phyloP scores from a whole-genome alignment of 805 yeast species.

The Vanderwaltozyma yarrowii region DNA sequence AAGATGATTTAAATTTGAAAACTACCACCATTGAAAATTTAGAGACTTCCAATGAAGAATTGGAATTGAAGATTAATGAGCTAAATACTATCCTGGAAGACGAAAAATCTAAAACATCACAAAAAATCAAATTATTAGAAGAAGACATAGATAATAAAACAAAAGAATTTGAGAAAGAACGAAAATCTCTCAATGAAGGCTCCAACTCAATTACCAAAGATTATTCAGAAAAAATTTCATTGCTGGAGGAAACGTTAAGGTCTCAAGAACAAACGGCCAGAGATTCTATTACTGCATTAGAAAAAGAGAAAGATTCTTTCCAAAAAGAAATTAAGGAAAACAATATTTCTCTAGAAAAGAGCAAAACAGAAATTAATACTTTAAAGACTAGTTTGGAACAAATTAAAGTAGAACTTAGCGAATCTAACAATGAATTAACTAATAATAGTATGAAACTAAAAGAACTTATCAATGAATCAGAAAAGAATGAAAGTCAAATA shows the following conservation, averaged over 20 bases:
- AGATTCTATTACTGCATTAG: background rate
- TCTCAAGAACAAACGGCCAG: slow-evolving; percentile 4
- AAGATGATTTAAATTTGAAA: background rate
- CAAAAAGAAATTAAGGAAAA: no score
- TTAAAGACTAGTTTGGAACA: no score
- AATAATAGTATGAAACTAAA: no score
- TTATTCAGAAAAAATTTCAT: slow-evolving; percentile 36
- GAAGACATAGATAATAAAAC: slow-evolving; percentile 1
- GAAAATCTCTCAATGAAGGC: slow-evolving; percentile 36
- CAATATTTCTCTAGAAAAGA: no score
- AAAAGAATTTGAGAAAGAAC: slow-evolving; percentile 38
- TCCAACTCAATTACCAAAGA: slow-evolving; percentile 42
- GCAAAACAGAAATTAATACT: no score
- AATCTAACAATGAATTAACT: no score
- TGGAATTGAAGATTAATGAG: background rate
- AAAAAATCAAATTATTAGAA: slow-evolving; percentile 3
- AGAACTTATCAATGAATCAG: no score
- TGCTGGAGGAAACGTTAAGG: slow-evolving; percentile 30
- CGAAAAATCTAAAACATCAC: slow-evolving; percentile 11
- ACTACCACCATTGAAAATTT: slow-evolving; percentile 10
- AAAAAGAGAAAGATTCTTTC: no score
- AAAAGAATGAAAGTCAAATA: no score
- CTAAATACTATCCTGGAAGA: background rate
- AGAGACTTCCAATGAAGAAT: slow-evolving; percentile 9
- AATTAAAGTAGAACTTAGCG: no score